Evolutionary conservation across 306 rosid species (phyloP), one percentile per base, ranked within the genome.

Genomic region (Acacia melanoxylon): DNA sequence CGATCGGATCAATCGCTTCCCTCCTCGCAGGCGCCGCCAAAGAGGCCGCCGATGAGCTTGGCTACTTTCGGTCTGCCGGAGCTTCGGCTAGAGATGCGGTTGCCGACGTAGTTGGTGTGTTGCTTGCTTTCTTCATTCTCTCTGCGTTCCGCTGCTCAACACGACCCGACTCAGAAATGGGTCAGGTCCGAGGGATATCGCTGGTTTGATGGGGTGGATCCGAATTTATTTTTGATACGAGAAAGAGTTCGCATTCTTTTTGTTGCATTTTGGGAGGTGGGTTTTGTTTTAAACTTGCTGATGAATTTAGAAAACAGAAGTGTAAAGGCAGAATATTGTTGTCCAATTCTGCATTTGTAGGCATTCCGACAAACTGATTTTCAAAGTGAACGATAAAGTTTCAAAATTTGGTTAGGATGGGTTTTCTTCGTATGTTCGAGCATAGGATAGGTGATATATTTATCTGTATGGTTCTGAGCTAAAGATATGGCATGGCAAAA

Each of bases 21-120:
- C 87, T 91, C 74, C 74, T 78, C 7, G 86, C 89, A 78, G 92
- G 92, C 54, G 91, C 88, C 63, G 88, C 84, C 68, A 91, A 91
- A 81, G 94, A 91, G 76, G 81, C 82, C 68, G 94, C 91, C 66
- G 94, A 91, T 75, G 83, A 89, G 52, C 84, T 91, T 48, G 91
- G 91, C 7, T 84, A 80, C 85, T 91, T 91, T 70, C 79, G 51
- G 22, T 87, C 94, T 20, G 85, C 90, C 33, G 92, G 92, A n/a
- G 92, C 94, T 65, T 91, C 92, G 3, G 72, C 78, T 40, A 87
- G 79, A 59, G 94, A 91, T 41, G 91, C 88, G 17, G 74, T 84
- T 17, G 90, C 98, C 29, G 92, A 95, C 80, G 12, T 88, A 4
- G 15, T 89, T 3, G 98, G 98, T 24, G 98, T 89, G 37, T 4